Conservation (phyloP, 345 rosid species). For the Erodium maritimum region DNA sequence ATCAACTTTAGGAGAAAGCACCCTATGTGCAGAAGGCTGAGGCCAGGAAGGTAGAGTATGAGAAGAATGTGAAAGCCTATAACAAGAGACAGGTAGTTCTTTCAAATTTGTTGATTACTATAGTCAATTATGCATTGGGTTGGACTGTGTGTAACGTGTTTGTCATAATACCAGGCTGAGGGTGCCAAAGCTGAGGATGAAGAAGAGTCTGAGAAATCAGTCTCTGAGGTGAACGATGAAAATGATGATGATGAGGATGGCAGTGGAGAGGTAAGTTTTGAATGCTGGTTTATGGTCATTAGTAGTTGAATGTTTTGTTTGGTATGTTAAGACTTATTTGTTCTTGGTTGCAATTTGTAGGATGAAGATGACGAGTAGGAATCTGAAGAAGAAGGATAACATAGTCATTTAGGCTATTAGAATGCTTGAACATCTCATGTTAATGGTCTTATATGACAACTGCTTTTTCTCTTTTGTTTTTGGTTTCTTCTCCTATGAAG, state of each 20-base stretch:
- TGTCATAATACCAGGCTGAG: constrained; percentile 38
- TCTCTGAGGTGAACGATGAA: constrained; percentile 84
- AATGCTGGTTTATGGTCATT: background rate
- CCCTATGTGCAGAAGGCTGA: constrained; percentile 74
- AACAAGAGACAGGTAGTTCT: constrained; percentile 57
- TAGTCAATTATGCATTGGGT: background rate
- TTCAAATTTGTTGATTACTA: background rate
- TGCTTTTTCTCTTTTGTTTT: constrained; percentile 18
- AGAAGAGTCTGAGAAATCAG: constrained; percentile 88
- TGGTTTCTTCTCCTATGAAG: constrained; percentile 6
- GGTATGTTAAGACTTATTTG: background rate
- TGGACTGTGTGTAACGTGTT: background rate
- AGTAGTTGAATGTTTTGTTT: background rate
- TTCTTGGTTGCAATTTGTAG: constrained; percentile 23
- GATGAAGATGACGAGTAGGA: constrained; percentile 74
- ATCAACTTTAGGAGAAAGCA: constrained; percentile 55
- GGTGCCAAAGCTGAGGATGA: constrained; percentile 51
- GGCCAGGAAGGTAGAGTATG: constrained; percentile 77
- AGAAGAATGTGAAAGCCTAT: constrained; percentile 84
- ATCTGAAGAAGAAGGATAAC: constrained; percentile 12
- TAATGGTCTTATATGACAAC: constrained; percentile 23
- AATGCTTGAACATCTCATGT: constrained; percentile 20
- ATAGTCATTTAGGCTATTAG: constrained; percentile 30
- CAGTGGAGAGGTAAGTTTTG: constrained; percentile 50
- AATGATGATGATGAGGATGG: constrained; percentile 65